Conservation (phyloP, 768 basidiomycete genomes). For the Suillus ampliporus region DNA sequence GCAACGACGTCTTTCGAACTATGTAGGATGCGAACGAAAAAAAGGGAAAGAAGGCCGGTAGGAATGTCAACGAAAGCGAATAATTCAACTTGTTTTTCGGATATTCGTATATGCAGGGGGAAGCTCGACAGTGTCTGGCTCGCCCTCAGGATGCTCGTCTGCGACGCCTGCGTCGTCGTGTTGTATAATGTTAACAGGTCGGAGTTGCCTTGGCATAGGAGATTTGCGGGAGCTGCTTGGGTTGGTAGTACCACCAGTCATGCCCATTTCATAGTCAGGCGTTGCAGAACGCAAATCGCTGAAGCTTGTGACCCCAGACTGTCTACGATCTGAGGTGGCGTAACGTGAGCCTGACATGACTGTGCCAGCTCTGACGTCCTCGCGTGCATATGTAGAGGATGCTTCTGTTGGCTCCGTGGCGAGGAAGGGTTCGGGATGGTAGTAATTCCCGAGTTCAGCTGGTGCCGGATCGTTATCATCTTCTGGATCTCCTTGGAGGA, state of each 20-base stretch:
- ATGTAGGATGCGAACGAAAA: not conserved
- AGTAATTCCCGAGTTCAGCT: constrained; percentile 69
- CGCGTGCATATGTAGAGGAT: constrained; percentile 43
- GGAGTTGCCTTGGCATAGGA: constrained; percentile 52
- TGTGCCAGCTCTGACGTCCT: constrained; percentile 27
- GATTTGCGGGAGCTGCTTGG: constrained; percentile 41
- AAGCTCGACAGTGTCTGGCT: constrained; percentile 77
- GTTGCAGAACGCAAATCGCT: constrained; percentile 53
- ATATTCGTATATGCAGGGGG: constrained; percentile 85
- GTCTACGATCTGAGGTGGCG: constrained; percentile 27
- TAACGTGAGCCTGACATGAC: constrained; percentile 31
- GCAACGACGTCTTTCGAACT: not conserved
- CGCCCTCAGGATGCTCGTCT: constrained; percentile 41
- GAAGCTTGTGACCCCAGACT: constrained; percentile 30
- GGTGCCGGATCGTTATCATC: constrained; percentile 47
- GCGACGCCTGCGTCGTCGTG: constrained; percentile 82
- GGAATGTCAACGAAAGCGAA: not conserved
- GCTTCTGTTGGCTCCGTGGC: constrained; percentile 63
- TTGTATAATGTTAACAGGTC: constrained; percentile 82
- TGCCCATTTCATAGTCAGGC: constrained; percentile 42
- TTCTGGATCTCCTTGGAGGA: constrained; percentile 63
- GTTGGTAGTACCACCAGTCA: constrained; percentile 25
- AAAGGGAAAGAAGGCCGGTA: not conserved
- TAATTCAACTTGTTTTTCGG: constrained; percentile 18
- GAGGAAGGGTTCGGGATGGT: constrained; percentile 78